Conservation (phyloP, 2,329 filamentous ascomycete species). For the Cadophora luteo-olivacea region DNA sequence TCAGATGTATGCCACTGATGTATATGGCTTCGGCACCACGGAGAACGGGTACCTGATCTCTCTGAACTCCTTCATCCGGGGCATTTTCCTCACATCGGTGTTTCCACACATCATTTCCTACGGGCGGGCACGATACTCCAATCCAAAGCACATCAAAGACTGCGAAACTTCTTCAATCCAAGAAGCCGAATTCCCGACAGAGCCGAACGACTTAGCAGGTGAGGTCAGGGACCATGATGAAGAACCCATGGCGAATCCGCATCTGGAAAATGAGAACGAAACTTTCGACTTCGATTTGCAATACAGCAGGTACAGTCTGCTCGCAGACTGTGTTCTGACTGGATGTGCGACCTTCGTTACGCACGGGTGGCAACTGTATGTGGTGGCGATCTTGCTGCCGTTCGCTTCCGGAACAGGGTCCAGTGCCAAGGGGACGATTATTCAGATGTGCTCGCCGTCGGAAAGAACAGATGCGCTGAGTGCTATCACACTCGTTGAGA, state of each 20-base stretch:
- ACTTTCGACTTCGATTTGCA: slow-evolving; percentile 68
- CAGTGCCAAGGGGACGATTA: slow-evolving; percentile 75
- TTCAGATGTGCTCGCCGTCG: slow-evolving; percentile 69
- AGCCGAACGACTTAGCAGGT: slow-evolving; percentile 42
- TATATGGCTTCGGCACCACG: slow-evolving; percentile 51
- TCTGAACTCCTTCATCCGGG: slow-evolving; percentile 52
- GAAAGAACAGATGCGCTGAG: slow-evolving; percentile 71
- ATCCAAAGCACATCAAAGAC: slow-evolving; percentile 14
- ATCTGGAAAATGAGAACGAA: slow-evolving; percentile 33
- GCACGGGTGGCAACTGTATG: slow-evolving; percentile 71
- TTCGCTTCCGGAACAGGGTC: slow-evolving; percentile 73
- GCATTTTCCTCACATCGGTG: slow-evolving; percentile 50
- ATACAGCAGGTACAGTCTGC: slow-evolving; percentile 69
- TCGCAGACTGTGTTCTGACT: slow-evolving; percentile 70
- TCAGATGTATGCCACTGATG: slow-evolving; percentile 55
- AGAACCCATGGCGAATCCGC: slow-evolving; percentile 24
- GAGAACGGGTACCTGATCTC: slow-evolving; percentile 54
- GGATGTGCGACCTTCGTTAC: slow-evolving; percentile 67
- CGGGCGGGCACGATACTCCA: slow-evolving; percentile 47
- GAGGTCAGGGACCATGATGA: slow-evolving; percentile 28
- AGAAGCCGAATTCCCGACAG: slow-evolving; percentile 7
- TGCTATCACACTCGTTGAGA: slow-evolving; percentile 73
- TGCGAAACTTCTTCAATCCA: not conserved
- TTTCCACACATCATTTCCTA: slow-evolving; percentile 52
- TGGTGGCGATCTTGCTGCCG: slow-evolving; percentile 68